Conservation (phyloP, 208 protist genomes). For the Kentomonas sorsogonicus region DNA sequence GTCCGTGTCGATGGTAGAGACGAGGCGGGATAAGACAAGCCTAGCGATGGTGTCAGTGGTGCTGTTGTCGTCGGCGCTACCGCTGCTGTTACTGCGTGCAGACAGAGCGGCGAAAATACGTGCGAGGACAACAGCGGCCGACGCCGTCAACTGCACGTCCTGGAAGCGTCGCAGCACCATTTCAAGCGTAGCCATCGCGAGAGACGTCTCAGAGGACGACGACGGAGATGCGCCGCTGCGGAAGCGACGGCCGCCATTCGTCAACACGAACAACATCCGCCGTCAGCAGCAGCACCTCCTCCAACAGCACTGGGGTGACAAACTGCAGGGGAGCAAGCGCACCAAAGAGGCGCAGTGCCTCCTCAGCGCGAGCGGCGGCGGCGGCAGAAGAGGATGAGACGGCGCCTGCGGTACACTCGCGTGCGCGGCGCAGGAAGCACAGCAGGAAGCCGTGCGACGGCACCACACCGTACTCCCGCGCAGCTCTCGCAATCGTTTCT, state of each 20-base stretch:
- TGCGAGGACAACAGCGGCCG: too few species aligned
- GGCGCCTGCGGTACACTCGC: too few species aligned
- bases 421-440: background rate
- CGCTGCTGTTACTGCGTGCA: too few species aligned
- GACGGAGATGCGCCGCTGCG: background rate
- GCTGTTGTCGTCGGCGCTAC: too few species aligned
- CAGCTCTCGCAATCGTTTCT: too few species aligned
- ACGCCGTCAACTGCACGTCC: background rate
- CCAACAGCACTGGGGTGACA: slow-evolving; percentile 18
- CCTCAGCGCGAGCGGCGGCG: background rate
- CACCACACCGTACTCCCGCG: too few species aligned
- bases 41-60: too few species aligned
- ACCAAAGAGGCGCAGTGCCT: slow-evolving; percentile 15
- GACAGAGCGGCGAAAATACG: too few species aligned
- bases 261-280: too few species aligned
- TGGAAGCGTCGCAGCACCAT: slow-evolving; percentile 5
- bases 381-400: background rate
- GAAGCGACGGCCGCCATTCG: background rate
- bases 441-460: background rate
- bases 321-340: slow-evolving; percentile 17
- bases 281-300: slow-evolving; percentile 17
- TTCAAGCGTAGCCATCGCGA: too few species aligned
- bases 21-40: too few species aligned
- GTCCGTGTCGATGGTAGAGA: too few species aligned
- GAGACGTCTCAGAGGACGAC: background rate